Conservation (phyloP, 257 asterid genomes). For the Vinca minor region DNA sequence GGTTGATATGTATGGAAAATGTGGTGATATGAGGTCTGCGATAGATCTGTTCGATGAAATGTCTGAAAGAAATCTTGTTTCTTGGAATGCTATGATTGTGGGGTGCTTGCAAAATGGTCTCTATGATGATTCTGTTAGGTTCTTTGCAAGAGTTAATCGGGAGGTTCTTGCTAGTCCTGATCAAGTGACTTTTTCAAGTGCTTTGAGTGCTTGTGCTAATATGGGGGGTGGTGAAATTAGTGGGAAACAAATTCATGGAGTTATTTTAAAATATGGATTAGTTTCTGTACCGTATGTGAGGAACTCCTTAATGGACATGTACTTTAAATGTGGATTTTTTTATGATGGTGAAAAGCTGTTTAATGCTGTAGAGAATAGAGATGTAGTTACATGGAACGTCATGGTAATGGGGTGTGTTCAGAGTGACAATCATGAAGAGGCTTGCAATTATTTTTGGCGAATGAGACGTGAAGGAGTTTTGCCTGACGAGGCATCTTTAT, state of each 20-base stretch:
- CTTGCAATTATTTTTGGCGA: constrained; percentile 39
- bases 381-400: constrained; percentile 43
- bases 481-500: constrained; percentile 37
- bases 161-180: constrained; percentile 27
- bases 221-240: constrained; percentile 17
- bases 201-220: constrained; percentile 38
- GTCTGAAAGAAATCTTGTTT: constrained; percentile 42
- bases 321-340: constrained; percentile 30
- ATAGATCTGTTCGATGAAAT: constrained; percentile 37
- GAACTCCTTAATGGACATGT: constrained; percentile 45
- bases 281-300: constrained; percentile 34
- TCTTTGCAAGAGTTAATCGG: constrained; percentile 20
- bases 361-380: constrained; percentile 24
- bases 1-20: constrained; percentile 40
- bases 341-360: constrained; percentile 35
- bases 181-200: constrained; percentile 46
- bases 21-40: constrained; percentile 27
- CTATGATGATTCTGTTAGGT: constrained; percentile 22
- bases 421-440: constrained; percentile 31
- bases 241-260: constrained; percentile 41
- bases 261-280: constrained; percentile 30
- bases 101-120: constrained; percentile 29
- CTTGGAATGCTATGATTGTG: constrained; percentile 42
- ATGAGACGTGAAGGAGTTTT: constrained; percentile 32
- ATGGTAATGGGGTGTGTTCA: constrained; percentile 33